These are phyloP conservation scores for Fusarium chaquense DNA, from an alignment of 2,329 filamentous ascomycete genomes.

Conservation along the genomic window DNA sequence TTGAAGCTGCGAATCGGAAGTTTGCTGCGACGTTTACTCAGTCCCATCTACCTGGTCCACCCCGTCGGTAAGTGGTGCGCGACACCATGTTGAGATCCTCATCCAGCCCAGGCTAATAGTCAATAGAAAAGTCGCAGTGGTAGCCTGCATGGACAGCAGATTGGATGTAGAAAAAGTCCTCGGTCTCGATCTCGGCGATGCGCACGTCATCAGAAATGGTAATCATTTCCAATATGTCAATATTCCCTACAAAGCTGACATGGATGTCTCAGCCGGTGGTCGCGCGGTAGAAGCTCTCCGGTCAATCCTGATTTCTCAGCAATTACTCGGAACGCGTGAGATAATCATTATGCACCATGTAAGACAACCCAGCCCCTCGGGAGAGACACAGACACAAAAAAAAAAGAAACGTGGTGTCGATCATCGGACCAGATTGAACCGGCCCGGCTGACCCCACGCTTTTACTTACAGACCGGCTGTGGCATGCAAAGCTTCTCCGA, in stretches of 20 bases:
- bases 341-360: slow-evolving; percentile 79
- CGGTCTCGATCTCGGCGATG: slow-evolving; percentile 73
- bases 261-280: slow-evolving; percentile 61
- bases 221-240: background rate
- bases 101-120: too few species aligned
- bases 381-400: background rate
- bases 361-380: slow-evolving; percentile 28
- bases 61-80: slow-evolving; percentile 38
- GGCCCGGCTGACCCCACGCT: slow-evolving; percentile 38
- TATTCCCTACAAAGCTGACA: background rate
- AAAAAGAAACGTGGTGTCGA: background rate
- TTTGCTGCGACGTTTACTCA: slow-evolving; percentile 41
- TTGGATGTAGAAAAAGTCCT: slow-evolving; percentile 76
- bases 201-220: slow-evolving; percentile 81
- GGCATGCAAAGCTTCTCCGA: slow-evolving; percentile 78
- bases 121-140: slow-evolving; percentile 53
- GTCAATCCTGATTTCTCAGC: slow-evolving; percentile 81
- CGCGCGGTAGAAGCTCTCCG: slow-evolving; percentile 77
- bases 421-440: slow-evolving; percentile 16
- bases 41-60: slow-evolving; percentile 42
- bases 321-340: slow-evolving; percentile 80
- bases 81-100: background rate
- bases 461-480: slow-evolving; percentile 52
- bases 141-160: slow-evolving; percentile 88
- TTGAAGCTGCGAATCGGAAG: slow-evolving; percentile 43